These are phyloP conservation scores for Sordaria brevicollis DNA, from an alignment of 495 filamentous ascomycete species.

Conservation along the genomic window DNA sequence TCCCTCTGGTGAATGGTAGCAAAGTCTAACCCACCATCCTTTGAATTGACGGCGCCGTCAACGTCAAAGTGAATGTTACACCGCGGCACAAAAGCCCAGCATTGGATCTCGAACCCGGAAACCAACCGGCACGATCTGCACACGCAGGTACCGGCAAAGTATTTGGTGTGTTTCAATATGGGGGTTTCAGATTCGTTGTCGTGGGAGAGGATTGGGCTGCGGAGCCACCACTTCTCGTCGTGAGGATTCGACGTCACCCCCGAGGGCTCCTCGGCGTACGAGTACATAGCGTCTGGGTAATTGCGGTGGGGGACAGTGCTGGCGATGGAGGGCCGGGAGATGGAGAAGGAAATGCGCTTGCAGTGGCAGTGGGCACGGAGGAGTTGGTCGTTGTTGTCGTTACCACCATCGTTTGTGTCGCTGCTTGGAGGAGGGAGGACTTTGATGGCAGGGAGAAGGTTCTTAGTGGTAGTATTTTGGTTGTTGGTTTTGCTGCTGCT, in stretches of 20 bases:
- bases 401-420: slow-evolving; percentile 9
- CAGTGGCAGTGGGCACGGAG: slow-evolving; percentile 35
- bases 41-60: slow-evolving; percentile 3
- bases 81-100: slow-evolving; percentile 59
- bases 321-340: slow-evolving; percentile 27
- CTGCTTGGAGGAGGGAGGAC: neutral
- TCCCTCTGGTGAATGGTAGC: slow-evolving; percentile 24
- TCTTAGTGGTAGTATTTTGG: too few species aligned
- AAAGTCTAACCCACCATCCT: slow-evolving; percentile 35
- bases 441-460: too few species aligned
- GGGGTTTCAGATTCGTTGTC: neutral
- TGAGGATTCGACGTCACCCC: slow-evolving; percentile 32
- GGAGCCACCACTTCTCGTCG: slow-evolving; percentile 28
- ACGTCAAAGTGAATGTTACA: slow-evolving; percentile 42
- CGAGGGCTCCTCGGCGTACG: slow-evolving; percentile 22
- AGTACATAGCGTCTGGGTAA: slow-evolving; percentile 25
- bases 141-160: slow-evolving; percentile 54
- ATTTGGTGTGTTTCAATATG: slow-evolving; percentile 26
- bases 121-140: slow-evolving; percentile 52
- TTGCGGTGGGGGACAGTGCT: slow-evolving; percentile 16
- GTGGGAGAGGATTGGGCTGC: slow-evolving; percentile 1
- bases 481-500: slow-evolving; percentile 7
- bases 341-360: slow-evolving; percentile 24
- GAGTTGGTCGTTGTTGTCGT: slow-evolving; percentile 5
- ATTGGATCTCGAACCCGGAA: slow-evolving; percentile 56